Conservation (phyloP, 345 rosid genomes). For the Toxicodendron radicans region DNA sequence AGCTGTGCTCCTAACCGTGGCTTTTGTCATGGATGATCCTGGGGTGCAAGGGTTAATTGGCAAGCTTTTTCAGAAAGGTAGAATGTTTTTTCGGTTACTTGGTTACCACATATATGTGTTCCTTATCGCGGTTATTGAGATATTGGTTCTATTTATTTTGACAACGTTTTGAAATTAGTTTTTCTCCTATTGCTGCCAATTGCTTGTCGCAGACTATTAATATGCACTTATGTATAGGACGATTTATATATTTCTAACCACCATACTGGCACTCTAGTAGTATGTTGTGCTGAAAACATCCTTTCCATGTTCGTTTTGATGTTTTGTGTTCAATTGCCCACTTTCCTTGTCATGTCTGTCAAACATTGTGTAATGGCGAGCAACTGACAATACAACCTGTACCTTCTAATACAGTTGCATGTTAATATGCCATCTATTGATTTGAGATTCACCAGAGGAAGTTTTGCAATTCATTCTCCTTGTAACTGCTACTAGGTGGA, state of each 20-base stretch:
- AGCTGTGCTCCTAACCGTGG: conserved; percentile 88
- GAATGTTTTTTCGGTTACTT: neutral
- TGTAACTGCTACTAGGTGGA: neutral
- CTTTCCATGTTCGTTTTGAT: neutral
- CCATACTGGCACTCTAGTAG: neutral
- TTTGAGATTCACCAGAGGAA: neutral
- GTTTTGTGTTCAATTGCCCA: neutral
- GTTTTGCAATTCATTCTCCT: neutral
- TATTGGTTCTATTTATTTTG: neutral
- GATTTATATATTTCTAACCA: neutral
- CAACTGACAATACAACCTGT: too few relatives aligned
- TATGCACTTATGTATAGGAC: neutral
- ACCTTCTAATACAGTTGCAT: neutral
- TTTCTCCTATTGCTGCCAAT: neutral
- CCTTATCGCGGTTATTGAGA: neutral
- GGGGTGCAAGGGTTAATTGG: conserved; percentile 93
- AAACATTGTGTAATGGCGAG: too few relatives aligned
- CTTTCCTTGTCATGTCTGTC: neutral
- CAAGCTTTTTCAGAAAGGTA: conserved; percentile 95
- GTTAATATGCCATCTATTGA: neutral
- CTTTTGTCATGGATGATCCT: conserved; percentile 95
- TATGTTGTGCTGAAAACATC: neutral
- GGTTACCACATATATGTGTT: neutral
- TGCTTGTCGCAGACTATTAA: neutral
- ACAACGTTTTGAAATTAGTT: neutral